Percentiles rank a stretch among this genome's conserved stretches.
Conservation (phyloP, 2,329 filamentous ascomycete species). For the Trichothecium roseum region DNA sequence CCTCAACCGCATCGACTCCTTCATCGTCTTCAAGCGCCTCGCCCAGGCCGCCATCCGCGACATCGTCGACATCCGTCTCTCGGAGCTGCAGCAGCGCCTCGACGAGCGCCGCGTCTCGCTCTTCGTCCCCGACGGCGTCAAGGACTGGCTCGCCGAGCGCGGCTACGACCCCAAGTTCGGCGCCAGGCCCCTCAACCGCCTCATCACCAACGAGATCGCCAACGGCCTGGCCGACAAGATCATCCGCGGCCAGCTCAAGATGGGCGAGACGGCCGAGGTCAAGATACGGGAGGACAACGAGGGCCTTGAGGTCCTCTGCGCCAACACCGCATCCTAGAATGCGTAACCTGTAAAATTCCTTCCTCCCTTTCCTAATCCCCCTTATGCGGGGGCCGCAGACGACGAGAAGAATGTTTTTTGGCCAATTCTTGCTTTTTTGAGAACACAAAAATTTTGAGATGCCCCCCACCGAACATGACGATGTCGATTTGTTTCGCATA, state of each 20-base stretch:
- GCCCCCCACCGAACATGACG: too few relatives aligned
- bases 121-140: slow-evolving; percentile 58
- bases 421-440: too few relatives aligned
- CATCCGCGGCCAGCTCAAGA: slow-evolving; percentile 72
- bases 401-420: too few relatives aligned
- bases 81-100: slow-evolving; percentile 72
- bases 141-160: slow-evolving; percentile 76
- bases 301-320: slow-evolving; percentile 39
- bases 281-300: slow-evolving; percentile 52
- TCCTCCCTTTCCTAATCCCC: too few relatives aligned
- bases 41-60: slow-evolving; percentile 69
- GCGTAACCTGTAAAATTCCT: too few relatives aligned
- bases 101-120: slow-evolving; percentile 78
- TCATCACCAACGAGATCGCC: slow-evolving; percentile 83
- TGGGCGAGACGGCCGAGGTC: slow-evolving; percentile 64
- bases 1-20: slow-evolving; percentile 91
- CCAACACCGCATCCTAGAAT: slow-evolving; percentile 2
- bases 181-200: slow-evolving; percentile 78
- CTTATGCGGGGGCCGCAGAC: too few relatives aligned
- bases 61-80: slow-evolving; percentile 86
- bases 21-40: slow-evolving; percentile 89
- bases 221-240: slow-evolving; percentile 87
- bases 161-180: slow-evolving; percentile 91
- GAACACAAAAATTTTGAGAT: too few relatives aligned
- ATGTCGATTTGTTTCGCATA: too few relatives aligned